Evolutionary conservation across 2,329 filamentous ascomycete genomes (phyloP).

Genomic region (Neofusicoccum sp.): DNA sequence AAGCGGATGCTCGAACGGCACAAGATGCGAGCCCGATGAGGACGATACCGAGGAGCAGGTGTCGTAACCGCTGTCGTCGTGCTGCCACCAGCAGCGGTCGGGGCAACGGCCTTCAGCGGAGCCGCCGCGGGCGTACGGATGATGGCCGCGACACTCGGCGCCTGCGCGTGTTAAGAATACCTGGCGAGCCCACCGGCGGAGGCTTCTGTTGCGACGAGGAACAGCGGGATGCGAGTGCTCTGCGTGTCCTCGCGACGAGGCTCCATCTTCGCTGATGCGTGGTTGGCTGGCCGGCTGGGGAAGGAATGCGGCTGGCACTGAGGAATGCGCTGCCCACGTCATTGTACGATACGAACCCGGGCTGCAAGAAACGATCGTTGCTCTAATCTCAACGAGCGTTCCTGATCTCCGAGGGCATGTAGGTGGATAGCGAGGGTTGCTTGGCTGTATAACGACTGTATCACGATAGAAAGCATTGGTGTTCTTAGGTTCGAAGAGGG

Average conservation of each 20-base stretch:
- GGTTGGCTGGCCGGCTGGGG: neutral
- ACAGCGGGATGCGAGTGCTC: no score
- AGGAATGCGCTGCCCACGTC: constrained; percentile 13
- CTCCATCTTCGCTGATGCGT: neutral
- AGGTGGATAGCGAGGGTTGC: neutral
- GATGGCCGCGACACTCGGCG: neutral
- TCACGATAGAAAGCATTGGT: neutral
- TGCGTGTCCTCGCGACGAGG: neutral
- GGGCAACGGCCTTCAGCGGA: no score
- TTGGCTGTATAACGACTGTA: neutral
- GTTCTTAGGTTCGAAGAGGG: neutral
- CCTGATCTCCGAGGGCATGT: neutral
- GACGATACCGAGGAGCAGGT: neutral
- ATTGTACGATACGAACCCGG: neutral
- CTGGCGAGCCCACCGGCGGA: neutral
- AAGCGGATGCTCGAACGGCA: constrained; percentile 9
- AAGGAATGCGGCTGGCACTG: constrained; percentile 15
- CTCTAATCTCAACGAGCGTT: neutral
- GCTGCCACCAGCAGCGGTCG: no score
- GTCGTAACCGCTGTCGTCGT: neutral
- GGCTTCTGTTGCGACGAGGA: neutral
- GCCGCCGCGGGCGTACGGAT: no score
- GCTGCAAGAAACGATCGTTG: neutral
- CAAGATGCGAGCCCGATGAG: neutral
- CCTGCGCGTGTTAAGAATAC: neutral